Percentiles rank a stretch among this genome's conserved stretches.
These are phyloP conservation scores for Pisolithus thermaeus DNA, from an alignment of 1,284 basidiomycete species.

Conservation along the genomic window DNA sequence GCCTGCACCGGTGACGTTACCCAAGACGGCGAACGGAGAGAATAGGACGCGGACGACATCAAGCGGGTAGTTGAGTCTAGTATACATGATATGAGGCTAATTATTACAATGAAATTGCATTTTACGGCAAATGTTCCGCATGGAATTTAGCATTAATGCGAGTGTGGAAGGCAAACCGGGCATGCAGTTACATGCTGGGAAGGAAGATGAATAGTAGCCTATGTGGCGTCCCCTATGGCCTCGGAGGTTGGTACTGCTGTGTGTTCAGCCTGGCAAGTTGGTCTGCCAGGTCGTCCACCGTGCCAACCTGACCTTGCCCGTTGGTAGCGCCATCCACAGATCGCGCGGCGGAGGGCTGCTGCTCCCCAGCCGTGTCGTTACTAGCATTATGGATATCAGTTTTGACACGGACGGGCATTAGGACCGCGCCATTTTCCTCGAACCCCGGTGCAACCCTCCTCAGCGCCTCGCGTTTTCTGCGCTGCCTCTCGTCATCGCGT, in stretches of 20 bases:
- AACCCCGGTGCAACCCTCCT: conserved; percentile 71
- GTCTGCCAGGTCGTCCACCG: conserved; percentile 80
- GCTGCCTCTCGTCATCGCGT: conserved; percentile 74
- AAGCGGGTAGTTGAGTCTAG: not conserved
- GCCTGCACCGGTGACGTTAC: not conserved
- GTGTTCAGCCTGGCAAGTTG: conserved; percentile 48
- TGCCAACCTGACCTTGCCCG: conserved; percentile 35
- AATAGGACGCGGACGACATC: not conserved
- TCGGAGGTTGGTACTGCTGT: not conserved
- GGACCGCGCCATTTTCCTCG: conserved; percentile 49
- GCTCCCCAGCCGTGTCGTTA: conserved; percentile 1
- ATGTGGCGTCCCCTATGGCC: not conserved
- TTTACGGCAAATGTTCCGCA: not conserved
- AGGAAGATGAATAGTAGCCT: not conserved
- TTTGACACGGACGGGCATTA: conserved; percentile 46
- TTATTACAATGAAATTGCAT: not conserved
- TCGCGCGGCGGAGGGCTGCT: not conserved
- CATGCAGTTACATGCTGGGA: no score
- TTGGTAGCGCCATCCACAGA: no score
- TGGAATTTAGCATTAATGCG: not conserved
- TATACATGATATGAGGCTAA: not conserved
- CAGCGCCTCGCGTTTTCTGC: conserved; percentile 69
- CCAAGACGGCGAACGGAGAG: not conserved
- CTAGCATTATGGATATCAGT: conserved; percentile 8
- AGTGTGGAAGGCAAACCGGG: no score